Evolutionary conservation across 169 alveolate genomes (phyloP), one percentile per base, ranked within the genome.

Genomic region (Hepatocystis sp.): DNA sequence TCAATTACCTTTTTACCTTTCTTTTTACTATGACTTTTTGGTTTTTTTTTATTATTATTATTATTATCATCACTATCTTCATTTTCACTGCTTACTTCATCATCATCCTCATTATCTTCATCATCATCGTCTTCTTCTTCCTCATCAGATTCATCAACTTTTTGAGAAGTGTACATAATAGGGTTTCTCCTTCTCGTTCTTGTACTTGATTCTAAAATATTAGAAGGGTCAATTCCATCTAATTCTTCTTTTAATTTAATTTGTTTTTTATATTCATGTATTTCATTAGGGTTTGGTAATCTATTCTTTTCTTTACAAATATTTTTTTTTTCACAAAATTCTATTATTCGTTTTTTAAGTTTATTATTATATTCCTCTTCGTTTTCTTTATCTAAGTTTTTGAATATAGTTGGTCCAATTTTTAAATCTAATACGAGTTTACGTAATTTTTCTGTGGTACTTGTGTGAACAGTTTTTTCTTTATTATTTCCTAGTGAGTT

Each of bases 181-280:
- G 63, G 78, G 61, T 30, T 58, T 52, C 86, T 71, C 40, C 86
- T 71, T 42, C 86, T 71, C 1, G 67, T 40, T 25, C 86, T 71
- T 71, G 86, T 71, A 25, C 66, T 42, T 11, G 86, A 44, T 39
- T 71, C 86, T 36, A 71, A 39, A 36, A 71, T 71, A 51, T 71
- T 71, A 13, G 86, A 71, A 0, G 76, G 76, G 34, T 71, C 86
- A 71, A 71, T 71, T 28, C 86, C 86, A 60, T 71, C 86, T 44
- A 71, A 46, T 58, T 71, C 86, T 44, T 71, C 78, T 36, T 71
- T 71, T 49, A 71, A 52, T 36, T 71, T 71, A 27, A 56, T 13
- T 56, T 60, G 40, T 44, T 71, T 71, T 58, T 44, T 60, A 39
- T 71, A 71, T 36, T 71, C 86, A 4, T 71, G 76, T 71, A 71